Percentiles rank a stretch among this genome's conserved stretches.
phyloP scores from a whole-genome alignment of 75 land plant genomes.

The Picea glauca region DNA sequence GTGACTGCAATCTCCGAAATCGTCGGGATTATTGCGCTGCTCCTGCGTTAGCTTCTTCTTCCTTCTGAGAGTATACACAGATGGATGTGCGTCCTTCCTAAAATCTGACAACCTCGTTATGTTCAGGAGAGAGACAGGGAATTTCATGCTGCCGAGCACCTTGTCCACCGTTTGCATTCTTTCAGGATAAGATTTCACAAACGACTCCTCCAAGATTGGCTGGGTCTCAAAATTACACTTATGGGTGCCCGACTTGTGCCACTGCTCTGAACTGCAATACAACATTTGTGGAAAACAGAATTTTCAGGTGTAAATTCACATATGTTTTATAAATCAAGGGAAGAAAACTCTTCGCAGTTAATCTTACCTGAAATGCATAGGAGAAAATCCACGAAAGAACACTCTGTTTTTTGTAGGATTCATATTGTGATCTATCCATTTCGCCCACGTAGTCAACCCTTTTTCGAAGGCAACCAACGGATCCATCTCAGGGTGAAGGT shows the following conservation, averaged over 20 bases:
- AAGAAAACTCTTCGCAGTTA: not conserved
- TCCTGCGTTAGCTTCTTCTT: constrained; percentile 51
- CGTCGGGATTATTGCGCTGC: constrained; percentile 47
- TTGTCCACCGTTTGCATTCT: constrained; percentile 26
- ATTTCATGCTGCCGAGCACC: constrained; percentile 30
- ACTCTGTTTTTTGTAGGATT: constrained; percentile 57
- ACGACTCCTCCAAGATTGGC: constrained; percentile 22
- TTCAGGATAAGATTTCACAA: constrained; percentile 7
- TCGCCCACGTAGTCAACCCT: constrained; percentile 67
- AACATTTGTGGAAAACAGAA: no score
- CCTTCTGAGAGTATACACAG: constrained; percentile 53
- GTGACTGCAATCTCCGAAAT: constrained; percentile 75
- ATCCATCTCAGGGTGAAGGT: constrained; percentile 39
- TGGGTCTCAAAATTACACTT: constrained; percentile 10
- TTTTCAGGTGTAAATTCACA: no score
- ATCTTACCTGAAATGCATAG: constrained; percentile 68
- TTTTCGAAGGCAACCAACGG: constrained; percentile 46
- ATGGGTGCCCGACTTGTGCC: not conserved
- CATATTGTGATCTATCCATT: constrained; percentile 61
- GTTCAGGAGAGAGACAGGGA: constrained; percentile 56
- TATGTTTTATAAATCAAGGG: no score
- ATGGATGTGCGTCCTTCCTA: constrained; percentile 70
- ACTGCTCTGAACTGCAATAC: constrained; percentile 11
- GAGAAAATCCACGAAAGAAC: constrained; percentile 76
- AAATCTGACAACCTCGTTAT: constrained; percentile 60